Base-by-base conservation (phyloP, 73 alveolate species). In the Paramecium caudatum region DNA sequence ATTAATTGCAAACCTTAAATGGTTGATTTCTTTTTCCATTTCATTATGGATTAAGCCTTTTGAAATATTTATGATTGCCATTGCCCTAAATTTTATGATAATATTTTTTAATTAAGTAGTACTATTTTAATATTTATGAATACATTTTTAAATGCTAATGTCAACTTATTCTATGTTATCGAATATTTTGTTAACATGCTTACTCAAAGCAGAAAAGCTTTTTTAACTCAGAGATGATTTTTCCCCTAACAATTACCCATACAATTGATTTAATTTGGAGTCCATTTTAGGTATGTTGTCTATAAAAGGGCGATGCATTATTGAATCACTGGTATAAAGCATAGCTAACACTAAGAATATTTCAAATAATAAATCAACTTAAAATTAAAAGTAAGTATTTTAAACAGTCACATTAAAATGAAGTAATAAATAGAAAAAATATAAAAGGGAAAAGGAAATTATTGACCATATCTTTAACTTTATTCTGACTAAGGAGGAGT, bases 81-180 rank as follows among this genome's bases (percentile, higher is more conserved):
- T 33, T 65, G 17, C 15, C 83, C 47, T 33, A 65, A 65, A 30
- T 65, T 33, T 13, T 65, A n/a, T 25, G 30, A 55, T 43, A 55
- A 19, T 30, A n/a, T 30, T 12, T 65, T 32, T 65, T 65, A 65
- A n/a, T 43, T 65, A 10, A 65, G 5, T 10, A 65, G 39, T n/a
- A 65, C 83, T 36, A 65, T 10, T 12, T 12, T 13, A 4, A 8
- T 65, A 65, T 4, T 16, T 32, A 65, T n/a, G 1, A 4, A 33
- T 30, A 65, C 47, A 30, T 36, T 65, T 65, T 65, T 65, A 32
- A 0, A 65, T 0, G 16, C 19, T 65, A 3, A 65, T 36, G 34
- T 65, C 83, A n/a, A 65, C 83, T 33, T 32, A 5, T 33, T 65
- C 83, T 5, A 65, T 25, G 34, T 65, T 65, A 9, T 65, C 83